These are phyloP conservation scores for Cyclotella atomus DNA, from an alignment of 108 stramenopile species.

Conservation along the genomic window DNA sequence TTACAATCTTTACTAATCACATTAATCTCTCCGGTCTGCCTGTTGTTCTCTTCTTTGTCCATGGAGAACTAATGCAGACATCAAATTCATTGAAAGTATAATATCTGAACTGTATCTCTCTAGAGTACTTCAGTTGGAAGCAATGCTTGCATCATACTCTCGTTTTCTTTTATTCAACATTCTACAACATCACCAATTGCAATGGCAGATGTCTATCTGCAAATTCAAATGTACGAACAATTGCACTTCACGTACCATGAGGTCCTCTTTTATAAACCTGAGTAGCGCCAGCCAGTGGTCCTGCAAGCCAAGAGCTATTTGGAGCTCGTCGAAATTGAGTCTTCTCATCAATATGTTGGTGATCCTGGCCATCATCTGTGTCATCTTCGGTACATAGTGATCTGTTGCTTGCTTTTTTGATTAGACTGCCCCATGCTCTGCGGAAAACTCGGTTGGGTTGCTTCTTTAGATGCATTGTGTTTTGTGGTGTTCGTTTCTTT, in stretches of 20 bases:
- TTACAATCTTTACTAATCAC: no score
- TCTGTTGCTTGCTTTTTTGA: conserved; percentile 2
- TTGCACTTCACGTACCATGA: not conserved
- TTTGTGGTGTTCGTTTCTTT: not conserved
- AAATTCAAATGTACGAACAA: not conserved
- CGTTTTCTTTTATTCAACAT: no score
- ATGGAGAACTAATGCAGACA: no score
- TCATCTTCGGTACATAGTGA: conserved; percentile 1
- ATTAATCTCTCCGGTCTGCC: no score
- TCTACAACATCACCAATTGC: no score
- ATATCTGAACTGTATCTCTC: no score
- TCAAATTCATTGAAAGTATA: no score
- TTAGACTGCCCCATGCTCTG: conserved; percentile 8
- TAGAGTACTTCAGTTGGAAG: no score
- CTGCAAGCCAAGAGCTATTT: conserved; percentile 12
- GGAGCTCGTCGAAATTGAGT: conserved; percentile 3
- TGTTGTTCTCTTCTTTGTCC: no score
- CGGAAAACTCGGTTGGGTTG: not conserved
- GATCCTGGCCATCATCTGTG: not conserved
- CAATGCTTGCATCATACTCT: no score
- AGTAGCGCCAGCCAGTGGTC: conserved; percentile 12
- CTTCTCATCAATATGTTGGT: not conserved
- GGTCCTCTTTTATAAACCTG: not conserved
- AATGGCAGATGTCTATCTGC: no score
- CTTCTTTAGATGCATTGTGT: not conserved